Evolutionary conservation across 106 monocot species (phyloP), one percentile per base, ranked within the genome.

Genomic region (Triglochin maritima): DNA sequence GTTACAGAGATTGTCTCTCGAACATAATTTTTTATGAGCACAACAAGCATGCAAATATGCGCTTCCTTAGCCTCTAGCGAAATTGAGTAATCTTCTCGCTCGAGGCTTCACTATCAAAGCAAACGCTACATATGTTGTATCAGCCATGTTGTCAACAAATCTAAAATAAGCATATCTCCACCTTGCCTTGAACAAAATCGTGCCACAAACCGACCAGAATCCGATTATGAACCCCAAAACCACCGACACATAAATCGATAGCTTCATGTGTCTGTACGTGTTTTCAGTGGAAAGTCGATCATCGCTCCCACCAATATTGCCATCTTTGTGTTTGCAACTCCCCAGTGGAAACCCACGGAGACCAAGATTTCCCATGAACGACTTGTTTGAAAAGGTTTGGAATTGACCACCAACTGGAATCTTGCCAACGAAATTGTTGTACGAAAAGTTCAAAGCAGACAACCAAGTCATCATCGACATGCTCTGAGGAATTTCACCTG

Each of bases 401-500:
- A 67, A 67, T 12, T 67, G 67, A 7, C 9, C 5, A 14, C 15
- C 57, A n/a, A 66, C 45, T 6, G 81, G 77, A 17, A 81, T 73
- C 17, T 41, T 59, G 3, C 77, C 73, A 1, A 69, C 69, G 3
- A 81, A 29, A 51, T 73, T 73, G 52, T 77, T 77, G 5, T 69
- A 54, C 7, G 73, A 81, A n/a, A 81, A 47, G 64, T 81, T 77
- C 15, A 77, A 48, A 62, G 54, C 0, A 47, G 16, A 46, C 44
- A 81, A 59, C 6, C 3, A 57, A 9, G 49, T 16, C 50, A 81
- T 49, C 17, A 10, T 1, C 1, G 64, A 73, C 7, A 77, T 62
- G 58, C 56, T 49, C 7, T 43, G 12, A 16, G 81, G 77, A 49
- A 82, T 78, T 7, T 9, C 49, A 46, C 81, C 81, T 3, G 62